Percentiles rank a stretch among this genome's conserved stretches.
These are phyloP conservation scores for Priceomyces fermenticarens DNA, from an alignment of 805 yeast genomes.

Conservation along the genomic window DNA sequence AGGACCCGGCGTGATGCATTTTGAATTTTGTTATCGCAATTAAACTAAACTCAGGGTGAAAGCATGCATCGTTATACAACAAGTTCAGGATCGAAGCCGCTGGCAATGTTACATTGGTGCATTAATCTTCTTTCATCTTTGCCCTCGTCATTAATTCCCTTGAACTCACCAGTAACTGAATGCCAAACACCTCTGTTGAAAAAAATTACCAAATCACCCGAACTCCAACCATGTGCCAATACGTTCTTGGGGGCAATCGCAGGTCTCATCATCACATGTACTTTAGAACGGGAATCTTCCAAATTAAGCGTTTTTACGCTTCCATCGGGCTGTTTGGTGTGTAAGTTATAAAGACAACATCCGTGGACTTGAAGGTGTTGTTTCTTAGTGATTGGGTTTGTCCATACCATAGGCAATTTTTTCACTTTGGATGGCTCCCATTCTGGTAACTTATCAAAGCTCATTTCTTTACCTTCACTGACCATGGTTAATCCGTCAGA, in stretches of 20 bases:
- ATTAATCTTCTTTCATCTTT: constrained; percentile 76
- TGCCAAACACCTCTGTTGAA: constrained; percentile 91
- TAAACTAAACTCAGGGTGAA: background rate
- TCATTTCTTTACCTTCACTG: constrained; percentile 69
- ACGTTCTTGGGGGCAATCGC: constrained; percentile 72
- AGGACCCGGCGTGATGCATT: background rate
- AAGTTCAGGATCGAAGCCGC: constrained; percentile 62
- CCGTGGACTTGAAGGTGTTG: constrained; percentile 88
- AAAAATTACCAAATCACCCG: constrained; percentile 84
- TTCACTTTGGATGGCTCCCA: constrained; percentile 83
- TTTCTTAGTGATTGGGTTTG: constrained; percentile 79
- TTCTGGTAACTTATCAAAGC: constrained; percentile 67
- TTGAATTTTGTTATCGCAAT: background rate
- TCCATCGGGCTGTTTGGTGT: constrained; percentile 52
- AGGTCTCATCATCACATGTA: constrained; percentile 78
- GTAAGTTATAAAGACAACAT: constrained; percentile 72
- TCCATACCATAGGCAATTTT: constrained; percentile 85
- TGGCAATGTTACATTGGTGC: constrained; percentile 93
- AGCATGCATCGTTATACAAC: constrained; percentile 1
- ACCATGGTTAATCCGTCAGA: constrained; percentile 86
- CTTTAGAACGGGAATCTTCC: constrained; percentile 69
- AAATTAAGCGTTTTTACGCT: constrained; percentile 47
- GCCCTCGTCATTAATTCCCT: constrained; percentile 37
- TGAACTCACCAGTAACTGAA: constrained; percentile 85
- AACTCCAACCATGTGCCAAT: constrained; percentile 78